These are phyloP conservation scores for Saturnispora halmiae DNA, from an alignment of 805 yeast species.

Conservation along the genomic window DNA sequence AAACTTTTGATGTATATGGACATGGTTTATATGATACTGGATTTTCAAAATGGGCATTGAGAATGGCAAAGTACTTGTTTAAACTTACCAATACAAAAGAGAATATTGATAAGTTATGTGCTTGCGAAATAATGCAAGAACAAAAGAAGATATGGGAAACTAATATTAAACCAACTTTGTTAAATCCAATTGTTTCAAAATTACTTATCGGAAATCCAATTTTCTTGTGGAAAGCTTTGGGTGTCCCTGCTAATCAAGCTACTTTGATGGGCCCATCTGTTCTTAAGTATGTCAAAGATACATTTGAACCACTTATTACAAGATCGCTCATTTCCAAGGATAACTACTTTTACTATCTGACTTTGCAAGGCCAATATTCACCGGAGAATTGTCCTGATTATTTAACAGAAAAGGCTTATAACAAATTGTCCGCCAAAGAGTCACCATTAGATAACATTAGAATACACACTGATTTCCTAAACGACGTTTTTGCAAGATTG, in stretches of 20 bases:
- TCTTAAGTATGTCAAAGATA: constrained; percentile 62
- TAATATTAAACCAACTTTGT: constrained; percentile 56
- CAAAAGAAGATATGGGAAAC: constrained; percentile 58
- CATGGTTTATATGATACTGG: constrained; percentile 73
- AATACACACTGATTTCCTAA: constrained; percentile 70
- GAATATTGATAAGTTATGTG: constrained; percentile 47
- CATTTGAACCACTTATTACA: constrained; percentile 65
- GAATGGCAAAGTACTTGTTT: constrained; percentile 57
- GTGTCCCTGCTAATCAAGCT: constrained; percentile 85
- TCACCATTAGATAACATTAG: constrained; percentile 62
- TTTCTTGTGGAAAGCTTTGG: constrained; percentile 82
- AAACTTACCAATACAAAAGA: constrained; percentile 42
- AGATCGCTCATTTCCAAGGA: constrained; percentile 58
- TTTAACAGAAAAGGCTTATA: constrained; percentile 50
- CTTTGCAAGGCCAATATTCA: constrained; percentile 52
- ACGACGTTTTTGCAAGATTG: constrained; percentile 64
- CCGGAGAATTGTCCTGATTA: constrained; percentile 68
- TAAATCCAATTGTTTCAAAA: constrained; percentile 60
- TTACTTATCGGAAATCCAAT: constrained; percentile 70
- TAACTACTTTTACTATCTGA: constrained; percentile 70
- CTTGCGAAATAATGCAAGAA: constrained; percentile 47
- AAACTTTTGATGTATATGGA: constrained; percentile 46
- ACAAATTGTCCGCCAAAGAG: constrained; percentile 33
- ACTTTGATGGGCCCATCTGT: constrained; percentile 68
- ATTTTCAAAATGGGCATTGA: constrained; percentile 76